Base-by-base conservation (phyloP, 331 rosid genomes). In the Acacia concinna region DNA sequence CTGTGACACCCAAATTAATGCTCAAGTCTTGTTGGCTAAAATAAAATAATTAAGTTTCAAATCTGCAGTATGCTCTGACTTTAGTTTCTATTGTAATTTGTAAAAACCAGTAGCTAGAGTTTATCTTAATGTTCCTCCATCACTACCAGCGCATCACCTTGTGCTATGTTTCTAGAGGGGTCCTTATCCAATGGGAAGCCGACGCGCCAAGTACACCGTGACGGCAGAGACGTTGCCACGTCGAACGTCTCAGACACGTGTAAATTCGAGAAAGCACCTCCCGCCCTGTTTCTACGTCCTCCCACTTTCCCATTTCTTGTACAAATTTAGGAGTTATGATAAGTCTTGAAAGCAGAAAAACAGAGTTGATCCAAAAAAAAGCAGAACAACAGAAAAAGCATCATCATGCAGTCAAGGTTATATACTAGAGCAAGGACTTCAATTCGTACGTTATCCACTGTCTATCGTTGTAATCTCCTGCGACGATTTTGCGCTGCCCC, bases 391-490 rank as follows among this genome's bases (percentile, higher is more conserved):
- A 15, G 28, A 67, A 18, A 76, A 80, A 71, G 2, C 20, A 78
- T 41, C 7, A 52, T 41, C 10, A 91, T 88, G 97, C 93, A 86
- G 43, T 82, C 89, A 51, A 85, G 83, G 75, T 0, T 85, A 25
- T 79, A 75, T 3, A 23, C 8, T 1, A 40, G 73, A 34, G 79
- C 81, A 40, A 71, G 75, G 37, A 83, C 68, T 46, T 63, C 82
- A 1, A 41, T 30, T 30, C 62, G 79, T 73, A 10, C 52, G 0
- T 41, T 81, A 15, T 71, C 71, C 37, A 28, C 63, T 38, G 15
- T 81, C 70, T 64, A 2, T 30, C 68, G 75, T 21, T 73, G 52
- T 8, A 13, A 38, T 63, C 79, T 78, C 38, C 81, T 71, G n/a
- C 82, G 80, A 65, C 82, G 80, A 52, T 78, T 85, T 35, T 81